Conservation (phyloP, 305 asterid species). For the Rubia peregrina region DNA sequence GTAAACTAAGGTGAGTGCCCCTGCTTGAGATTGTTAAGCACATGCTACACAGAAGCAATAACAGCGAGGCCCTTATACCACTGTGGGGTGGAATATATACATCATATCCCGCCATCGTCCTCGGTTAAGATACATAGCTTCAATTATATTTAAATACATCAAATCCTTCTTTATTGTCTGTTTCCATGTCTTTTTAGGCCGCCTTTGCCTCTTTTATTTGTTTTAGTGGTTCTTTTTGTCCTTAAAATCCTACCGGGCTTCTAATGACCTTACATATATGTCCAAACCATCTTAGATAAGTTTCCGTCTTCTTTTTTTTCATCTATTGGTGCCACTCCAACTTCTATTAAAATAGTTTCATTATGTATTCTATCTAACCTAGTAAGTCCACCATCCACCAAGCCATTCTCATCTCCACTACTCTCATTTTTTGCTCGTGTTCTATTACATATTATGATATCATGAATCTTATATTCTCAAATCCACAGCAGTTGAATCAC, state of each 20-base stretch:
- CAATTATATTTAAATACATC: background rate
- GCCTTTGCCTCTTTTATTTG: background rate
- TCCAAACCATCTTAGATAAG: background rate
- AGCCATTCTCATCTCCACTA: too few relatives aligned
- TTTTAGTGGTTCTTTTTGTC: constrained; percentile 1
- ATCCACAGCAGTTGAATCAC: too few relatives aligned
- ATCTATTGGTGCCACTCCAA: background rate
- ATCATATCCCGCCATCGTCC: background rate
- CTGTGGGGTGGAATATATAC: background rate
- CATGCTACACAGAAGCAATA: background rate
- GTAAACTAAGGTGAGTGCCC: background rate
- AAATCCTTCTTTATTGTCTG: background rate
- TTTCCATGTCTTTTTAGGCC: background rate
- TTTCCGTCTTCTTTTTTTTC: too few relatives aligned
- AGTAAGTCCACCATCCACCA: too few relatives aligned
- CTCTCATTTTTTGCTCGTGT: too few relatives aligned
- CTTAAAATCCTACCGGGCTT: background rate
- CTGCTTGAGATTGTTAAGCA: background rate
- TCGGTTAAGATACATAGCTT: background rate
- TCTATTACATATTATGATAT: too few relatives aligned
- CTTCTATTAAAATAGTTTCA: background rate
- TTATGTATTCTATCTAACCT: too few relatives aligned
- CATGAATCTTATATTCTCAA: too few relatives aligned
- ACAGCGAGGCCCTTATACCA: background rate
- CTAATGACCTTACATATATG: background rate